Percentiles rank a stretch among this genome's conserved stretches.
Evolutionary conservation across 2,329 filamentous ascomycete species (phyloP).

Genomic region (Cercospora sojina): DNA sequence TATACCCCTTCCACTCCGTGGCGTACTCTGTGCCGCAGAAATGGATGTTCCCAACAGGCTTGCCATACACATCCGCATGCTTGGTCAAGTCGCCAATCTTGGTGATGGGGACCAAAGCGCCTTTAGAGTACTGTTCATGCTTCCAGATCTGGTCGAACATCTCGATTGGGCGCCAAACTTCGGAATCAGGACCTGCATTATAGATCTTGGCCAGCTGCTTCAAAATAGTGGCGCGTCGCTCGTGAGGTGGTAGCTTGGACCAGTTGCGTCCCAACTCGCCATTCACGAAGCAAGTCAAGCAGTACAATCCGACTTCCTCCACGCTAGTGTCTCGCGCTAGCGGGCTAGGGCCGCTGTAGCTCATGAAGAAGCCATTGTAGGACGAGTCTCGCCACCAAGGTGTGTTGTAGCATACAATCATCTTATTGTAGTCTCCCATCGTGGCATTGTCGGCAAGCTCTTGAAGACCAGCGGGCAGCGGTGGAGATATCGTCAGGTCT

Average conservation of each 20-base stretch:
- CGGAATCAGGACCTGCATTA: slow-evolving; percentile 7
- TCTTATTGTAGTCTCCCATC: slow-evolving; percentile 13
- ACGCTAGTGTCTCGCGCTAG: slow-evolving; percentile 9
- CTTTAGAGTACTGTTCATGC: slow-evolving; percentile 8
- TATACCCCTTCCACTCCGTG: slow-evolving; percentile 18
- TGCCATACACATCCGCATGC: slow-evolving; percentile 10
- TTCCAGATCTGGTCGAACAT: slow-evolving; percentile 13
- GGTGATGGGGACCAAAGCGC: slow-evolving; percentile 5
- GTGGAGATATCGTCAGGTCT: slow-evolving; percentile 7
- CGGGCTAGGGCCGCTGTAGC: slow-evolving; percentile 1
- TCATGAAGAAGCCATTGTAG: slow-evolving; percentile 13
- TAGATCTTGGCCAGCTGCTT: slow-evolving; percentile 10
- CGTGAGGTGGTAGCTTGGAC: slow-evolving; percentile 5
- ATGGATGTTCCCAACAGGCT: slow-evolving; percentile 12
- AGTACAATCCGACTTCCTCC: neutral
- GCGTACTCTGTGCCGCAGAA: slow-evolving; percentile 17
- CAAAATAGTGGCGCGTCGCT: slow-evolving; percentile 7
- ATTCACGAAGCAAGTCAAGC: slow-evolving; percentile 15
- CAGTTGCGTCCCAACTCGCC: slow-evolving; percentile 1
- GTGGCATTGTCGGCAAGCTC: neutral
- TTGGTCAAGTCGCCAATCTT: slow-evolving; percentile 5
- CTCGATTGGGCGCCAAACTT: slow-evolving; percentile 7
- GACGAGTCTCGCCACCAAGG: slow-evolving; percentile 9
- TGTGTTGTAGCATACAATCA: slow-evolving; percentile 7
- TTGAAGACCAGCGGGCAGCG: neutral